Base-by-base conservation (phyloP, 345 rosid species). In the Kernera saxatilis region DNA sequence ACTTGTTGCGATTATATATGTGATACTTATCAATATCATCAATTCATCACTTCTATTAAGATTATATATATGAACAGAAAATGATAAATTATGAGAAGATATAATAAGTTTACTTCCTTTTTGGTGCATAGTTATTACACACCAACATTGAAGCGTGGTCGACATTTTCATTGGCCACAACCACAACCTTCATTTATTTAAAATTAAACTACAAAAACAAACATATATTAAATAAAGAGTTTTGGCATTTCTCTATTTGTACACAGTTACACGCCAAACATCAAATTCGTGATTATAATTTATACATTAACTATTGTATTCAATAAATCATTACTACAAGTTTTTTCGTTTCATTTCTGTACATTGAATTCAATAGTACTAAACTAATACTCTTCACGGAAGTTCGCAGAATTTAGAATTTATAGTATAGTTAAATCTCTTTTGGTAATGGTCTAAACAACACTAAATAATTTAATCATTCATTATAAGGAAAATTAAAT, bases 161-260 rank as follows among this genome's bases (percentile, higher is more conserved):
- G 74, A 70, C 74, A 70, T 25, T 70, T 70, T 70, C 74, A 70
- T 58, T 70, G 67, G 37, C 58, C 45, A 58, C 25, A 58, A 70
- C 49, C 48, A 57, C 25, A 55, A 43, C 3, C 4, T 55, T 55
- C 54, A 69, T 6, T 46, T 45, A 58, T 12, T 48, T 25, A 58
- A 58, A 44, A 55, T 15, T 6, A 32, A 55, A 43, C 11, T 7
- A 39, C 61, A 51, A 0, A 52, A 67, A 67, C 63, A 54, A 67
- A 65, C 48, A 22, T 50, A 25, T 6, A 36, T 6, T 58, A 33
- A 56, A 56, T 12, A 3, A 23, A 39, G 18, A 59, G 49, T 59
- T 14, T 1, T 23, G 21, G 46, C 32, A 14, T 14, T 50, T 25
- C 35, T 22, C 5, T 50, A 65, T 23, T 65, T n/a, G n/a, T n/a